phyloP scores from a whole-genome alignment of 495 filamentous ascomycete genomes.

The Copromyces sp. region DNA sequence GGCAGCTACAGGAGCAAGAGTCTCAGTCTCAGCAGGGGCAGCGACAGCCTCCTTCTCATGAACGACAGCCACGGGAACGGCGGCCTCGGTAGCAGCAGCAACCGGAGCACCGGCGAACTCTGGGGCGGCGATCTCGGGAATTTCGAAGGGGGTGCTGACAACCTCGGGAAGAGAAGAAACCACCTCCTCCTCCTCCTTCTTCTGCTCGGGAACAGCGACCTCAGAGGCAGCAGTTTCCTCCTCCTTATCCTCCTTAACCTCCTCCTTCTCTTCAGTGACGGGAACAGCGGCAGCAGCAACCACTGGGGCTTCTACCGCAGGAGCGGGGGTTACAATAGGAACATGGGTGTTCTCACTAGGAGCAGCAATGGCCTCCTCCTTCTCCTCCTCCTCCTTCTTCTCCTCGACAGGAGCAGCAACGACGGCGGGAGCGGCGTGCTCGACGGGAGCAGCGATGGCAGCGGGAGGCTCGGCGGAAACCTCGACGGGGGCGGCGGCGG shows the following conservation, averaged over 20 bases:
- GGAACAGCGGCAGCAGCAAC: not conserved
- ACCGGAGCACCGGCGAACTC: conserved; percentile 39
- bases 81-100: conserved; percentile 47
- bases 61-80: conserved; percentile 12
- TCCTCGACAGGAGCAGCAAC: not conserved
- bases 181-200: conserved; percentile 45
- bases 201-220: conserved; percentile 60
- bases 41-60: not conserved
- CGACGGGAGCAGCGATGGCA: not conserved
- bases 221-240: conserved; percentile 52
- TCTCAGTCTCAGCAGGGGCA: conserved; percentile 4
- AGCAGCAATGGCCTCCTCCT: not conserved
- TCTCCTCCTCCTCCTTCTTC: conserved; percentile 37
- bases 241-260: not conserved
- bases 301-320: not conserved
- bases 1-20: not conserved
- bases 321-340: not conserved
- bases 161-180: conserved; percentile 20
- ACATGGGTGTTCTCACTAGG: not conserved
- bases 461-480: conserved; percentile 8
- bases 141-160: conserved; percentile 8
- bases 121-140: not conserved
- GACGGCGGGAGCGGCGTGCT: not conserved
- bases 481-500: not conserved
- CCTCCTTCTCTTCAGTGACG: not conserved